phyloP scores from a whole-genome alignment of 192 early-diverging fungal species.

The Funneliformis geosporum region DNA sequence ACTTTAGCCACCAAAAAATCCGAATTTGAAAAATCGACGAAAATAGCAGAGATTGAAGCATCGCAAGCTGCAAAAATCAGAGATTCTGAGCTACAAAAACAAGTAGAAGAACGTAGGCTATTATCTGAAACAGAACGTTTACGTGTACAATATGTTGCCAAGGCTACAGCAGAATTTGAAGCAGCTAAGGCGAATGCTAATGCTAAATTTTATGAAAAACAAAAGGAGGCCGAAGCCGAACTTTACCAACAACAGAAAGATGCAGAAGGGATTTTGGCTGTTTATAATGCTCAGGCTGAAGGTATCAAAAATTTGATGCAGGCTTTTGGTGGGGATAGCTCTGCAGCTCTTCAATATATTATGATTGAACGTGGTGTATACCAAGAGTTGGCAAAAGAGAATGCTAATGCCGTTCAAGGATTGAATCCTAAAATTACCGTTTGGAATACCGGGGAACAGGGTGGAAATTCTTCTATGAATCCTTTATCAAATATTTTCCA shows the following conservation, averaged over 20 bases:
- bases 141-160: constrained; percentile 47
- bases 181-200: constrained; percentile 41
- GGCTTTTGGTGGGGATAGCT: constrained; percentile 39
- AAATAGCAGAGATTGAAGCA: constrained; percentile 54
- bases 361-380: constrained; percentile 54
- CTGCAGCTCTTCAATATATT: constrained; percentile 49
- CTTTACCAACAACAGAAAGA: constrained; percentile 46
- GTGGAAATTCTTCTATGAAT: constrained; percentile 11
- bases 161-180: constrained; percentile 52
- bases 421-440: constrained; percentile 56
- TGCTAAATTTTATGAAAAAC: constrained; percentile 40
- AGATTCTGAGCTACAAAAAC: constrained; percentile 47
- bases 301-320: constrained; percentile 37
- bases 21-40: constrained; percentile 40
- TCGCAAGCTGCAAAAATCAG: constrained; percentile 41
- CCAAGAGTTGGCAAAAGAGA: constrained; percentile 48
- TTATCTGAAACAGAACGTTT: constrained; percentile 45
- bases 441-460: constrained; percentile 47
- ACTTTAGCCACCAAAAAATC: constrained; percentile 31
- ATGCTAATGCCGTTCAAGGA: constrained; percentile 53
- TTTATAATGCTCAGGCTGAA: constrained; percentile 49
- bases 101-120: constrained; percentile 46
- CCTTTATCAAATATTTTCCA: constrained; percentile 48
- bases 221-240: constrained; percentile 39
- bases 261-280: constrained; percentile 45